Evolutionary conservation across 257 asterid species (phyloP).

Genomic region (Cordia subcordata): DNA sequence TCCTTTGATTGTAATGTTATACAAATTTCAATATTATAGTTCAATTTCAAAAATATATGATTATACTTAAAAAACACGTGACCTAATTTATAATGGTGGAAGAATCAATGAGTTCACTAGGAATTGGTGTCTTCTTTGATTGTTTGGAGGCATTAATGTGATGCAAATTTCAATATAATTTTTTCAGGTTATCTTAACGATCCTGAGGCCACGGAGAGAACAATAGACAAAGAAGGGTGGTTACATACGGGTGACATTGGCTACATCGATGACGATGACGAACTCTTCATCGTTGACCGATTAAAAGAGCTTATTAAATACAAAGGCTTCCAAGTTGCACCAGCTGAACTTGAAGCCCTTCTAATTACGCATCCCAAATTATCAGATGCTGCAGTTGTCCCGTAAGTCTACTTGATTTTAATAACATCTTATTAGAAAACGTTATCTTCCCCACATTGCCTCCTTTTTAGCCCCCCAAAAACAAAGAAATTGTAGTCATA

Average conservation of each 20-base stretch:
- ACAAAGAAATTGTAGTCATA: no score
- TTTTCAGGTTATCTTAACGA: slow-evolving; percentile 71
- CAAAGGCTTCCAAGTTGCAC: slow-evolving; percentile 93
- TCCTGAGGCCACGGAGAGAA: slow-evolving; percentile 51
- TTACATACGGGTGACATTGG: slow-evolving; percentile 91
- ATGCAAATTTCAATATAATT: not conserved
- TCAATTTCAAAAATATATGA: no score
- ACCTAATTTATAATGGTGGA: no score
- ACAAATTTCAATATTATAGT: no score
- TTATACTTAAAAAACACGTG: no score
- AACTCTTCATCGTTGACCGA: slow-evolving; percentile 85
- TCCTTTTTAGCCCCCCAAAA: no score
- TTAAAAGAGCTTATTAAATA: slow-evolving; percentile 75
- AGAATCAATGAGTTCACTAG: no score
- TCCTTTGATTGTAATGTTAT: no score
- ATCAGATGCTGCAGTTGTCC: slow-evolving; percentile 80
- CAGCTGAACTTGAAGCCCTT: slow-evolving; percentile 89
- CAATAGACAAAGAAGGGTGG: slow-evolving; percentile 91
- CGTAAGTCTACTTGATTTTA: slow-evolving; percentile 38
- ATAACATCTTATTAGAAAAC: not conserved
- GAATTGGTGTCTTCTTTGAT: no score
- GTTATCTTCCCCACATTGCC: no score
- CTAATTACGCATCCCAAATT: slow-evolving; percentile 61
- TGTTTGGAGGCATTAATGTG: not conserved
- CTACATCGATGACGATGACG: slow-evolving; percentile 70